Evolutionary conservation across 805 yeast species (phyloP).

Genomic region (Saturnispora mendoncae): DNA sequence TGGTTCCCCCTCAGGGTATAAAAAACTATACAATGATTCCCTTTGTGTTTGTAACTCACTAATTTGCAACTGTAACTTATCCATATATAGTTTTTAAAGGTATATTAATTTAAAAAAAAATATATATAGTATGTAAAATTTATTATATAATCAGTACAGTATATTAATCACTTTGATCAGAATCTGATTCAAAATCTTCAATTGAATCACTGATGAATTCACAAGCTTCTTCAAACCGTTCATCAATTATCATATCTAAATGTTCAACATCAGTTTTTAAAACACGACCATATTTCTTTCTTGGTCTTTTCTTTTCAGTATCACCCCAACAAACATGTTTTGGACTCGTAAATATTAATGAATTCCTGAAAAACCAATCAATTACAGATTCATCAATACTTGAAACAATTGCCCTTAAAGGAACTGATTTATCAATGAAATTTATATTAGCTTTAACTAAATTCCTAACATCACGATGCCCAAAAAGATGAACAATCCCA

Average conservation of each 20-base stretch:
- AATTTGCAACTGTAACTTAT: no score
- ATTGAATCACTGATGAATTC: constrained; percentile 76
- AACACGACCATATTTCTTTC: constrained; percentile 88
- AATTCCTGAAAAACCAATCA: constrained; percentile 86
- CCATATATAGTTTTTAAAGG: no score
- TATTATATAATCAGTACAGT: no score
- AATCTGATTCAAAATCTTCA: constrained; percentile 51
- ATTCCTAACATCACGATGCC: constrained; percentile 66
- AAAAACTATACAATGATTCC: neutral
- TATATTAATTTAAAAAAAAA: no score
- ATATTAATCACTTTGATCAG: constrained; percentile 10
- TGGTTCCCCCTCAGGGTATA: neutral
- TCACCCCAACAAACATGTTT: constrained; percentile 76
- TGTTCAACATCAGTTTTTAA: constrained; percentile 66
- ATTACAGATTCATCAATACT: constrained; percentile 81
- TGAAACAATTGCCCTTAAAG: constrained; percentile 74
- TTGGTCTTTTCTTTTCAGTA: constrained; percentile 51
- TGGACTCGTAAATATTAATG: constrained; percentile 69
- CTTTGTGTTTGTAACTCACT: no score
- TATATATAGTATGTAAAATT: neutral
- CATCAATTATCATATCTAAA: constrained; percentile 65
- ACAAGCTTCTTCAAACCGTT: constrained; percentile 74
- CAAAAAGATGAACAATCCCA: constrained; percentile 77
- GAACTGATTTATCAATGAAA: constrained; percentile 55
- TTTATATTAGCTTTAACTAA: constrained; percentile 61